Percentiles rank a stretch among this genome's conserved stretches.
Evolutionary conservation across 1,284 basidiomycete species (phyloP).

Genomic region (Trametes pubescens): DNA sequence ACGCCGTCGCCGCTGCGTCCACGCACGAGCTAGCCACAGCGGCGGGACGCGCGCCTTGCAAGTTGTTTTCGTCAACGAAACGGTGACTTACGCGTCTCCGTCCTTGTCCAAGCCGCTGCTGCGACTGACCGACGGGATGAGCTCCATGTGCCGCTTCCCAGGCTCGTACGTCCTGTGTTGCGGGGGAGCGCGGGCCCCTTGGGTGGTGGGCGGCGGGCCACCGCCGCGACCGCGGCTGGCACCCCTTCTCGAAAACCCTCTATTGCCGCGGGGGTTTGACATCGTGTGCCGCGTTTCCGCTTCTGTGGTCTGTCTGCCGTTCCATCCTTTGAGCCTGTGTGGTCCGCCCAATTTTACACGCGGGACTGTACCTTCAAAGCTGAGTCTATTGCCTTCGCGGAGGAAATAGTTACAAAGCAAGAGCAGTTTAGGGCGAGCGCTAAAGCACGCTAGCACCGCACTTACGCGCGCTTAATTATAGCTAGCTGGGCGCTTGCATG

Average conservation of each 20-base stretch:
- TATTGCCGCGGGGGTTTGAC: background rate
- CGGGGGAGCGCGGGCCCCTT: background rate
- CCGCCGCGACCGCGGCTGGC: background rate
- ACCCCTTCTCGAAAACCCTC: background rate
- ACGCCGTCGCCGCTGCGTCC: background rate
- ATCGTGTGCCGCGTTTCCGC: background rate
- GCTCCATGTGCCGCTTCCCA: slow-evolving; percentile 55
- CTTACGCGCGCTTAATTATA: too few relatives aligned
- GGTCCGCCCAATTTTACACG: background rate
- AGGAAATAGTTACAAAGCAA: background rate
- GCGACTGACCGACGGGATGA: slow-evolving; percentile 73
- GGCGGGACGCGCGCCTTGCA: background rate
- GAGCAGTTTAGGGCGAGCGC: background rate
- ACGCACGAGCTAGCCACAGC: background rate
- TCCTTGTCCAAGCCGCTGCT: slow-evolving; percentile 75
- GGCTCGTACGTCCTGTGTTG: slow-evolving; percentile 35
- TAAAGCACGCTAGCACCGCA: too few relatives aligned
- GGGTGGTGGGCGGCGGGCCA: background rate
- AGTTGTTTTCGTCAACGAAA: background rate
- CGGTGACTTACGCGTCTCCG: slow-evolving; percentile 67
- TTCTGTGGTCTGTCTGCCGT: background rate
- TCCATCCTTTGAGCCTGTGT: background rate
- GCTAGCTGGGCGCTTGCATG: too few relatives aligned
- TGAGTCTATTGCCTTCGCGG: background rate
- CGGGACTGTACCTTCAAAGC: background rate